Conservation (phyloP, 1,139 yeast genomes). For the Yamadazyma aaseri region DNA sequence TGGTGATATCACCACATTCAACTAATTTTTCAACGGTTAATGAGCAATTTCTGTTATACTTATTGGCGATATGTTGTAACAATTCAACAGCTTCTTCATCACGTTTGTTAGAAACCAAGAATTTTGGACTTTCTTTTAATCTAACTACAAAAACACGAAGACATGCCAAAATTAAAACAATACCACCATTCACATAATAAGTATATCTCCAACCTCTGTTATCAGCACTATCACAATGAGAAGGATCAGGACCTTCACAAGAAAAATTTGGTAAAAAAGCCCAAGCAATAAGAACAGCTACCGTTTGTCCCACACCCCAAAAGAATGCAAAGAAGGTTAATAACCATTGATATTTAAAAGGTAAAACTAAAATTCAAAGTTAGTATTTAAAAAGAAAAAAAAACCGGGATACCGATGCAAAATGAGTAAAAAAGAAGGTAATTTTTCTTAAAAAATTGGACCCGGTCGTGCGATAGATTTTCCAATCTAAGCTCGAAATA, state of each 20-base stretch:
- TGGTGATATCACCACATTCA: constrained; percentile 42
- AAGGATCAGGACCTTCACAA: constrained; percentile 32
- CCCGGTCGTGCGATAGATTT: not conserved
- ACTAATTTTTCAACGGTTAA: constrained; percentile 45
- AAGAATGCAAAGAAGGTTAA: constrained; percentile 56
- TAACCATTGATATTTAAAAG: constrained; percentile 52
- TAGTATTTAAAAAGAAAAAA: constrained; percentile 1
- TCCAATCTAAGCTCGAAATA: not conserved
- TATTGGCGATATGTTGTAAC: constrained; percentile 37
- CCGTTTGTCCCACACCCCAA: constrained; percentile 65
- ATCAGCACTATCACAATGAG: constrained; percentile 40
- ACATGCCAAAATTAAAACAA: constrained; percentile 50
- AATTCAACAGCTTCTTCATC: constrained; percentile 49
- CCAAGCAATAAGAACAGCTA: constrained; percentile 56
- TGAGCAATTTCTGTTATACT: constrained; percentile 41
- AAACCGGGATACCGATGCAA: not conserved
- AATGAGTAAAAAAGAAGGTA: not conserved
- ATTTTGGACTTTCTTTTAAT: constrained; percentile 59
- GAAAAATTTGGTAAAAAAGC: constrained; percentile 51
- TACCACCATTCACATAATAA: constrained; percentile 52
- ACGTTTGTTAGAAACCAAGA: constrained; percentile 48
- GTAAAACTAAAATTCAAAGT: constrained; percentile 29
- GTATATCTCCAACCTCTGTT: constrained; percentile 65
- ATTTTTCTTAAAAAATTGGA: not conserved
- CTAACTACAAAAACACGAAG: constrained; percentile 45